A percentile compares a stretch with the other conserved stretches of the same genome.
Conservation (phyloP, 2,329 filamentous ascomycete species). For the Knoxdaviesia proteae region DNA sequence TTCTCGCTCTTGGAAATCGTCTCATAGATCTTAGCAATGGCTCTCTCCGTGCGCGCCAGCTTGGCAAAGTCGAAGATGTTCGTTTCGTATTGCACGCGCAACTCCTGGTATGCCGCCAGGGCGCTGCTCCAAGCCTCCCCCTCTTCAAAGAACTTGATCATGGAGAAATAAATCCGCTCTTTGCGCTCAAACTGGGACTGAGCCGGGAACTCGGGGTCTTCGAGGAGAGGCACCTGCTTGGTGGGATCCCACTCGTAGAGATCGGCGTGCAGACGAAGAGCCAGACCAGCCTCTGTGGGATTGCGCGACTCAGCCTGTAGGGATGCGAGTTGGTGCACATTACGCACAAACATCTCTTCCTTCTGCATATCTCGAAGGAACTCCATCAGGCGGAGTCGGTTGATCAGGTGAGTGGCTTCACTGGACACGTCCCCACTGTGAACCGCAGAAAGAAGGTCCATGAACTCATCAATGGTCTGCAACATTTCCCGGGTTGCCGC, state of each 20-base stretch:
- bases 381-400: slow-evolving; percentile 80
- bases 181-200: slow-evolving; percentile 85
- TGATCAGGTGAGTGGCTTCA: slow-evolving; percentile 67
- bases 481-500: slow-evolving; percentile 60
- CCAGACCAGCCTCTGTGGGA: slow-evolving; percentile 71
- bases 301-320: slow-evolving; percentile 60
- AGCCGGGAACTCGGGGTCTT: slow-evolving; percentile 57
- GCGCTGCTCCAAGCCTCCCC: slow-evolving; percentile 88
- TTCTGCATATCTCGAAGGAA: slow-evolving; percentile 94
- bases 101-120: slow-evolving; percentile 70
- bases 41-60: slow-evolving; percentile 68
- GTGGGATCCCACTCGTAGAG: slow-evolving; percentile 78
- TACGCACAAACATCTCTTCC: slow-evolving; percentile 88
- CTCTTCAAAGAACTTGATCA: slow-evolving; percentile 88
- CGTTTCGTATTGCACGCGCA: slow-evolving; percentile 76
- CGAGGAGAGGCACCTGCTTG: slow-evolving; percentile 40
- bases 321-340: slow-evolving; percentile 75
- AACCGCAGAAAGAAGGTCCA: slow-evolving; percentile 78
- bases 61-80: slow-evolving; percentile 85
- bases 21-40: slow-evolving; percentile 85
- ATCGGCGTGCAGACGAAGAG: slow-evolving; percentile 76
- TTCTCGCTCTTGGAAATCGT: slow-evolving; percentile 65
- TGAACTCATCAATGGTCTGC: slow-evolving; percentile 67
- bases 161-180: slow-evolving; percentile 77
- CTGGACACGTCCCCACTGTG: slow-evolving; percentile 54